Base-by-base conservation (phyloP, 2,329 filamentous ascomycete genomes). In the Sporothrix brunneoviolacea region DNA sequence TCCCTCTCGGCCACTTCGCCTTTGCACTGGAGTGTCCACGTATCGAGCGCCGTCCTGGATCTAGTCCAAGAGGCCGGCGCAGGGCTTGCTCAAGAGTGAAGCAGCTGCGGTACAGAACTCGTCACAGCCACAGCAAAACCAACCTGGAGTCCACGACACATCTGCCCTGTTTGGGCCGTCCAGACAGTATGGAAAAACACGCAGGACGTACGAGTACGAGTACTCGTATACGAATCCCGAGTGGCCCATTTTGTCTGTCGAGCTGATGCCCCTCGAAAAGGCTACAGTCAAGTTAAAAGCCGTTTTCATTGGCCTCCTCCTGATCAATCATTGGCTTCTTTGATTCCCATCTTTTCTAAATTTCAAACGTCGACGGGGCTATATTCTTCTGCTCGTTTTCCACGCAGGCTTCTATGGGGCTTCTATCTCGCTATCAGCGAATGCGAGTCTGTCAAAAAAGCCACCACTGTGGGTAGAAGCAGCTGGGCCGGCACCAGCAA, bases 331-430 rank as follows among this genome's bases (percentile, higher is more conserved):
- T 16, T 46, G 43, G 32, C 42, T 35, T 45, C 42, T 30, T 28
- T 38, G 24, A 21, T 32, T 47, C 33, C 30, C 35, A 38, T 30
- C 35, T 22, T 28, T 30, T 19, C 22, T 33, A 46, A 33, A 30
- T 47, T 38, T 9, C 22, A 22, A 38, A 16, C 35, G 12, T n/a
- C 24, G 21, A 39, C 24, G n/a, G 18, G 33, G 33, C 43, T 28
- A 18, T 32, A 33, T 48, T 48, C 18, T 43, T 50, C 39, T 42
- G 37, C 36, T 43, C 13, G 40, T 35, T 24, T 60, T 60, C 59
- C 47, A 58, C 53, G 37, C 52, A 58, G 52, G 54, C 58, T 61
- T 61, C 60, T 44, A 57, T 46, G 43, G 49, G 40, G 37, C 59
- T 60, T 56, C 55, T 32, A 55, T 46, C 45, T 3, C n/a, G 48